Percentiles rank a stretch among this genome's conserved stretches.
phyloP scores from a whole-genome alignment of 129 eudicot genomes.

The Deinandra increscens region DNA sequence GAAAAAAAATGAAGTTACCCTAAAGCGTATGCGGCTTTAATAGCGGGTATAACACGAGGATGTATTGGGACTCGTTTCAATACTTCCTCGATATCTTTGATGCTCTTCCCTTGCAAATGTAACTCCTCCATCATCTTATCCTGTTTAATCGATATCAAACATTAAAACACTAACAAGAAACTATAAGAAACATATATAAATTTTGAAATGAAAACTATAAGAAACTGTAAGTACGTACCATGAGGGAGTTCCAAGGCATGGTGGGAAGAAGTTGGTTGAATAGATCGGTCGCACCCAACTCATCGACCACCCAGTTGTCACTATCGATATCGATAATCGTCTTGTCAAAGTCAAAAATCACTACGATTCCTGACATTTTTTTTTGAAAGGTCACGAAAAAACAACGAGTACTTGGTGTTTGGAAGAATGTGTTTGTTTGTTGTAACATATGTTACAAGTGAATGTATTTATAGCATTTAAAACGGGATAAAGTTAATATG shows the following conservation, averaged over 20 bases:
- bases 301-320: constrained; percentile 82
- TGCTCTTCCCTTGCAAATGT: constrained; percentile 57
- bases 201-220: neutral
- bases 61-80: constrained; percentile 68
- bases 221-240: too few species aligned
- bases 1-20: constrained; percentile 40
- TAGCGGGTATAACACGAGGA: constrained; percentile 66
- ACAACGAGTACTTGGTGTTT: constrained; percentile 1
- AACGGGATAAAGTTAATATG: too few species aligned
- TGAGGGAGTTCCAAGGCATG: constrained; percentile 87
- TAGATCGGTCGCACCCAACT: constrained; percentile 39
- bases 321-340: constrained; percentile 81
- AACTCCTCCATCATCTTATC: constrained; percentile 77
- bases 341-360: constrained; percentile 86
- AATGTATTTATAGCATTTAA: too few species aligned
- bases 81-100: constrained; percentile 57
- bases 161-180: neutral
- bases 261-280: constrained; percentile 61
- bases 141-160: constrained; percentile 26
- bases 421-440: neutral
- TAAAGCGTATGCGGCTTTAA: constrained; percentile 63
- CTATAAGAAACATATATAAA: neutral
- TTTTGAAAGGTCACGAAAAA: constrained; percentile 8
- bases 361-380: constrained; percentile 56
- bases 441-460: too few species aligned